A percentile compares a stretch with the other conserved stretches of the same genome.
Evolutionary conservation across 768 basidiomycete species (phyloP).

Genomic region (Royoungia palumana): DNA sequence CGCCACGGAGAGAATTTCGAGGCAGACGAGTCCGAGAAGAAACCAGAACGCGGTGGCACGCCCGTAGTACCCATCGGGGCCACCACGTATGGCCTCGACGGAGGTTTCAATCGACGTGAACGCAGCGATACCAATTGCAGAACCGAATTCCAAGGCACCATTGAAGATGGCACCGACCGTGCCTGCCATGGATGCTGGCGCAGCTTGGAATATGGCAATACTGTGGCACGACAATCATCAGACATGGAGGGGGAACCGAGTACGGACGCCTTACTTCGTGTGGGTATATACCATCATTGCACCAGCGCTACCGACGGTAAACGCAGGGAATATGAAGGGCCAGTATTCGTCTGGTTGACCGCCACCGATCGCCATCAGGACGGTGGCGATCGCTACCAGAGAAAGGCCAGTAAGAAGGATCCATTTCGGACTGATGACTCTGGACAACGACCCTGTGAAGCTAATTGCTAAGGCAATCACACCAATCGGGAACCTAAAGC

Average conservation of each 20-base stretch:
- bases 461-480: slow-evolving; percentile 35
- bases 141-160: slow-evolving; percentile 49
- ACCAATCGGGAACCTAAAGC: slow-evolving; percentile 40
- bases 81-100: slow-evolving; percentile 36
- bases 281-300: slow-evolving; percentile 44
- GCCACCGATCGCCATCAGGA: slow-evolving; percentile 42
- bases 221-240: slow-evolving; percentile 23
- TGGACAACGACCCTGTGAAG: slow-evolving; percentile 39
- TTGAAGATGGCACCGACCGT: slow-evolving; percentile 57
- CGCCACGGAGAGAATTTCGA: slow-evolving; percentile 31
- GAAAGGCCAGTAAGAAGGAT: slow-evolving; percentile 42
- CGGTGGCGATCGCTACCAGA: slow-evolving; percentile 37
- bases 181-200: slow-evolving; percentile 47
- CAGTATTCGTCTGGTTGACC: slow-evolving; percentile 43
- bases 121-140: slow-evolving; percentile 49
- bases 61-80: slow-evolving; percentile 34
- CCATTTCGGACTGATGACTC: slow-evolving; percentile 40
- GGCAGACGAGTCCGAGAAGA: slow-evolving; percentile 34
- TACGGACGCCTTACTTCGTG: slow-evolving; percentile 39
- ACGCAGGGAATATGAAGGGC: slow-evolving; percentile 47
- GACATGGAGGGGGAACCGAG: background rate
- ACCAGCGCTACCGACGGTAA: slow-evolving; percentile 46
- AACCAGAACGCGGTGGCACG: slow-evolving; percentile 47
- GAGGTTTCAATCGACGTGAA: slow-evolving; percentile 49
- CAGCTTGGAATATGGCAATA: slow-evolving; percentile 49